phyloP scores from a whole-genome alignment of 352 stramenopile genomes.

The Globisporangium canariense region DNA sequence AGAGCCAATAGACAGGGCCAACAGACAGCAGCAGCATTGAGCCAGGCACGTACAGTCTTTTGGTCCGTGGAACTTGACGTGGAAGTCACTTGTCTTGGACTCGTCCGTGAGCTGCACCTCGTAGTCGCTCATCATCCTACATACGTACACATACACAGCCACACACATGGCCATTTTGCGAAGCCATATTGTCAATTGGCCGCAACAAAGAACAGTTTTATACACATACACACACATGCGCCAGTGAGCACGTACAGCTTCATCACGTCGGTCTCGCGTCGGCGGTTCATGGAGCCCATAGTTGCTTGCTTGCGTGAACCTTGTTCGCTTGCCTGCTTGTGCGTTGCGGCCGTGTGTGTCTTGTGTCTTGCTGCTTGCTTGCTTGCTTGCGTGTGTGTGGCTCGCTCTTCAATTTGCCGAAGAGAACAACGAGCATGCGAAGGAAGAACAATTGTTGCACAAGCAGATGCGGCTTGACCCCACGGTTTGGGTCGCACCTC shows the following conservation, averaged over 20 bases:
- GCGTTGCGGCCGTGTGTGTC: background rate
- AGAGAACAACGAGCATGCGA: slow-evolving; percentile 17
- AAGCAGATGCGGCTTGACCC: background rate
- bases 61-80: slow-evolving; percentile 84
- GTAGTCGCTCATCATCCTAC: slow-evolving; percentile 90
- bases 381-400: background rate
- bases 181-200: background rate
- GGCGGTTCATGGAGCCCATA: slow-evolving; percentile 79
- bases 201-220: background rate
- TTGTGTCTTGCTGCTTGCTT: background rate
- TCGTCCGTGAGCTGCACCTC: slow-evolving; percentile 83
- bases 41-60: slow-evolving; percentile 64
- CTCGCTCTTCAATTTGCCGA: slow-evolving; percentile 14
- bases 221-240: background rate
- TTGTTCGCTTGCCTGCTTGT: background rate
- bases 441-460: slow-evolving; percentile 11
- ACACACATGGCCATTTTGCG: background rate
- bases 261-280: slow-evolving; percentile 88
- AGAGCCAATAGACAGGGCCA: no score
- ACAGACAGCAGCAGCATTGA: background rate
- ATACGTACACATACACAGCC: background rate
- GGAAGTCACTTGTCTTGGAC: slow-evolving; percentile 76
- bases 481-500: slow-evolving; percentile 27
- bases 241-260: slow-evolving; percentile 59
- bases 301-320: background rate